phyloP scores from a whole-genome alignment of 371 early-diverging fungal genomes.

The Mucor plumbeus region DNA sequence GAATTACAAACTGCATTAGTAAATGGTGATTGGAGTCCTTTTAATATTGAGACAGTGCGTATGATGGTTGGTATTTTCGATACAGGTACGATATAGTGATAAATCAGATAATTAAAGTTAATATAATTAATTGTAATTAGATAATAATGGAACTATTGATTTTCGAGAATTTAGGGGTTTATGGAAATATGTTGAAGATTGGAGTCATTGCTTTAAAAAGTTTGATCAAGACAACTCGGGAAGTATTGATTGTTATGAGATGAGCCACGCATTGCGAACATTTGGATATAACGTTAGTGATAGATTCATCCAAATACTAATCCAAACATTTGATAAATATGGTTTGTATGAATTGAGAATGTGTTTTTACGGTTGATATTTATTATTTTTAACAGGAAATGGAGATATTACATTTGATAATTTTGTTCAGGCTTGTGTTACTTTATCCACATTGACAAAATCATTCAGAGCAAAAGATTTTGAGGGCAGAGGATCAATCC shows the following conservation, averaged over 20 bases:
- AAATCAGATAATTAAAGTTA: no score
- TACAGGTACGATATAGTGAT: constrained; percentile 41
- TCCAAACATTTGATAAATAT: constrained; percentile 75
- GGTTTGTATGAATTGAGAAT: constrained; percentile 40
- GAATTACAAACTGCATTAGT: constrained; percentile 64
- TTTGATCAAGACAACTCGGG: constrained; percentile 83
- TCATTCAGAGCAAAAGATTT: constrained; percentile 77
- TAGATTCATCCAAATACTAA: constrained; percentile 55
- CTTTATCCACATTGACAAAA: constrained; percentile 77
- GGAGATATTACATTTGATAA: constrained; percentile 83
- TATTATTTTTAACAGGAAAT: constrained; percentile 26
- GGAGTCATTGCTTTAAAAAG: constrained; percentile 78
- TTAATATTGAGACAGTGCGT: constrained; percentile 64
- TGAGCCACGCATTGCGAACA: constrained; percentile 74
- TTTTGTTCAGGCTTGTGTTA: constrained; percentile 85
- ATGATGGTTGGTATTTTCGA: constrained; percentile 75
- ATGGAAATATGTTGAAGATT: constrained; percentile 74
- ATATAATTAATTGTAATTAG: constrained; percentile 26
- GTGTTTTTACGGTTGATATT: background rate
- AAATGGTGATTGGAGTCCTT: constrained; percentile 70
- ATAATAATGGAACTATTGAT: constrained; percentile 93
- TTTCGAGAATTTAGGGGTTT: constrained; percentile 90
- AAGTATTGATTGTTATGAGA: constrained; percentile 75
- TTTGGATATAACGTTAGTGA: constrained; percentile 76
- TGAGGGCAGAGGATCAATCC: constrained; percentile 76